Evolutionary conservation across 163 green algal species (phyloP), one percentile per base, ranked within the genome.

Genomic region (Scenedesmus sp.): DNA sequence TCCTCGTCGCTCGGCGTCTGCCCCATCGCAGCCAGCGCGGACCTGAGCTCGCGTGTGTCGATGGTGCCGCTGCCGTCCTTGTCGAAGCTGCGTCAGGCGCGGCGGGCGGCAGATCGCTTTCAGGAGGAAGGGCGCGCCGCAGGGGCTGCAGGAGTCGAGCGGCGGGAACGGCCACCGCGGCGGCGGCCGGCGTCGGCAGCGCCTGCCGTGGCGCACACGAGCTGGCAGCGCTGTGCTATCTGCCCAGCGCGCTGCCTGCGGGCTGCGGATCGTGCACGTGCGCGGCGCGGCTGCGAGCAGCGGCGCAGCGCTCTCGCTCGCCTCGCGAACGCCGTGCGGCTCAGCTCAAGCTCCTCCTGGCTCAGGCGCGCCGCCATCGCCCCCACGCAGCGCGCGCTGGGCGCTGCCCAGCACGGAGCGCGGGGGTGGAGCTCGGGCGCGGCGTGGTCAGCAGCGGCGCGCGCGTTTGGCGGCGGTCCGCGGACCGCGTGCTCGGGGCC

Each of bases 1-100:
- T 93, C 88, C 69, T 92, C 89, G 63, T 92, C 87, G 14, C 75
- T 84, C 1, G 85, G 83, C 24, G 82, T 60, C 67, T 92, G 87
- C 22, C 85, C 85, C 67, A 94, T 80, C 7, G 85, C 78, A 2
- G 74, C 64, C 24, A 94, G 50, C 18, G 83, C 82, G 28, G 80
- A 63, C 54, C 82, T 83, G 28, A 94, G 76, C 75, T 94, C 87
- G 58, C 85, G 85, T 9, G 82, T 77, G 64, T 93, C 89, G n/a
- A 94, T 91, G 24, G 85, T 91, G 4, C 90, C 88, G 33, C 77
- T 90, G 17, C 78, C 70, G 64, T 78, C 70, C 28, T 69, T 78
- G 26, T 78, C 70, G 44, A 78, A 78, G 62, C 34, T 70, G 36
- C 36, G 34, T 7, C 54, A 63, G 7, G 20, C 24, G 3, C 9